Evolutionary conservation across 208 protist genomes (phyloP).

Genomic region (Phytomonas sp.): DNA sequence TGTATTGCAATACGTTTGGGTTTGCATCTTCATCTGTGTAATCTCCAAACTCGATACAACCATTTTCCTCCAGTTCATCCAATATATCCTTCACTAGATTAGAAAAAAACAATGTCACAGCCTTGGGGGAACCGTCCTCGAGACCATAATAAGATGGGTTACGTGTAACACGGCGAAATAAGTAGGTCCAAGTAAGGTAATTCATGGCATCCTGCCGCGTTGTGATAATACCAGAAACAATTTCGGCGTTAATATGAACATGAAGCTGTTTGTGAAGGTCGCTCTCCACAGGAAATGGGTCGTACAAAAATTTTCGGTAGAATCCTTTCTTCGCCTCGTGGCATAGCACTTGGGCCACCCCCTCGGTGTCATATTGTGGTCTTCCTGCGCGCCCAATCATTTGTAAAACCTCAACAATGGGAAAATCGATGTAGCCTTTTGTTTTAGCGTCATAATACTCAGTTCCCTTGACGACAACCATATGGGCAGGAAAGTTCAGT

Average conservation of each 20-base stretch:
- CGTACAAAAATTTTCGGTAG: slow-evolving; percentile 99
- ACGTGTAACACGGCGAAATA: slow-evolving; percentile 94
- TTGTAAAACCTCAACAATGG: slow-evolving; percentile 99
- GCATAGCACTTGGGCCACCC: slow-evolving; percentile 94
- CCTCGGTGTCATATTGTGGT: slow-evolving; percentile 95
- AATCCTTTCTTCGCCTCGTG: slow-evolving; percentile 98
- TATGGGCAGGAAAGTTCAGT: slow-evolving; percentile 99
- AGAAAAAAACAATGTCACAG: slow-evolving; percentile 81
- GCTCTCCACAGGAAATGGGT: slow-evolving; percentile 99
- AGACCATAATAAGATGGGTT: slow-evolving; percentile 99
- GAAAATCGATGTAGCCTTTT: slow-evolving; percentile 97
- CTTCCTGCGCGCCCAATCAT: slow-evolving; percentile 99
- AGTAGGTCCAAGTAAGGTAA: slow-evolving; percentile 99
- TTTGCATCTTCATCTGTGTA: slow-evolving; percentile 33
- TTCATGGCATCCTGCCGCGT: slow-evolving; percentile 95
- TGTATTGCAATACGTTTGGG: slow-evolving; percentile 65
- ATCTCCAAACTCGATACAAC: slow-evolving; percentile 71
- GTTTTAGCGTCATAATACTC: slow-evolving; percentile 98
- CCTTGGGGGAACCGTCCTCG: slow-evolving; percentile 82
- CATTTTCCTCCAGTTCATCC: slow-evolving; percentile 67
- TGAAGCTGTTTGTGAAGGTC: slow-evolving; percentile 91
- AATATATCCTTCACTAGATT: slow-evolving; percentile 75
- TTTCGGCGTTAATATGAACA: slow-evolving; percentile 99
- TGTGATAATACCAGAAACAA: slow-evolving; percentile 92
- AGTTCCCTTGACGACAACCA: slow-evolving; percentile 99